Evolutionary conservation across 441 rosid genomes (phyloP), one percentile per base, ranked within the genome.

Genomic region (Adansonia madagascariensis): DNA sequence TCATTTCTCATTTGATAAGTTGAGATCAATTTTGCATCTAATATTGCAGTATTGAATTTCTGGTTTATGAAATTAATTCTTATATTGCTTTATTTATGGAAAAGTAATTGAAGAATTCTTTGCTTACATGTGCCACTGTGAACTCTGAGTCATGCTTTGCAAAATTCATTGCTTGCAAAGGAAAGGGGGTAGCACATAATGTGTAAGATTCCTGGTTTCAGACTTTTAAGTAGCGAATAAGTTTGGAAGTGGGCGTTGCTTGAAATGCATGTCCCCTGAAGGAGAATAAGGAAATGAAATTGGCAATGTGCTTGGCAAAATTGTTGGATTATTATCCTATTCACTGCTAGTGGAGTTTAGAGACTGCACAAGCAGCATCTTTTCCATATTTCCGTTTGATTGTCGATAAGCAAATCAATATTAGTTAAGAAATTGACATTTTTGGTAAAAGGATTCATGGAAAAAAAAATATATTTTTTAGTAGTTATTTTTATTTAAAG

Each of bases 1-100:
- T 56, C 8, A 68, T 46, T 49, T 43, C 20, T 69, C 24, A 20
- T 61, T 14, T 39, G 39, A 18, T 75, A 77, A 56, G 10, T 72
- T n/a, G 67, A 52, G 66, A 43, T 75, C 71, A 50, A 7, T 14
- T 35, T 35, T 35, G 41, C 41, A 35, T 35, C 41, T 35, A 35
- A 35, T 43, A 24, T 73, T 61, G 8, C 65, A 24, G 43, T 39
- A 17, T 24, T 14, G 9, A 52, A 50, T n/a, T 60, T 67, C 31
- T 22, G 41, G 41, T 35, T 35, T 35, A 35, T 35, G 41, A 35
- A 35, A 35, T 35, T 35, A 35, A 35, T 35, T 35, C 41, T 35
- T 35, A 35, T 35, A 4, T 35, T 35, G 41, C 41, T 35, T 35
- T 35, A 35, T 35, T 35, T 35, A 35, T 35, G 41, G 41, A 35